Evolutionary conservation across 768 basidiomycete species (phyloP).

Genomic region (Hygrocybe coccinea): DNA sequence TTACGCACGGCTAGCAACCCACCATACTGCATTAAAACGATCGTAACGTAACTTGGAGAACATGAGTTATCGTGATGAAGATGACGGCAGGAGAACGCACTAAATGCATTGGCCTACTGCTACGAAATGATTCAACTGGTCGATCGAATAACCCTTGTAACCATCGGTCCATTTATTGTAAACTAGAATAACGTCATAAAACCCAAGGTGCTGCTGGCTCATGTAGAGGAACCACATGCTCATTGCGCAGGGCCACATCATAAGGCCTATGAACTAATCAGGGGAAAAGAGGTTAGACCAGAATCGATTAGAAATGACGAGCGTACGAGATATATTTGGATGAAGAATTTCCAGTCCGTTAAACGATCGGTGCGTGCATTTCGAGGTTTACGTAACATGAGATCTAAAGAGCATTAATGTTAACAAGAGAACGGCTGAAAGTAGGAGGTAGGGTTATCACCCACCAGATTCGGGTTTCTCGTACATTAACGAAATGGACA

Average conservation of each 20-base stretch:
- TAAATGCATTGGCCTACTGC: slow-evolving; percentile 43
- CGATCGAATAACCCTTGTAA: slow-evolving; percentile 29
- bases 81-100: slow-evolving; percentile 23
- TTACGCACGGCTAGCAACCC: slow-evolving; percentile 41
- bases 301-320: neutral
- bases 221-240: slow-evolving; percentile 39
- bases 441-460: slow-evolving; percentile 1
- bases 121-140: slow-evolving; percentile 33
- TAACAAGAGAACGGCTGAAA: neutral
- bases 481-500: slow-evolving; percentile 47
- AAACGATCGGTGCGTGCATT: slow-evolving; percentile 46
- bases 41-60: slow-evolving; percentile 38
- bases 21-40: slow-evolving; percentile 45
- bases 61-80: neutral
- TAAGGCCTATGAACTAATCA: slow-evolving; percentile 38
- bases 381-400: slow-evolving; percentile 46
- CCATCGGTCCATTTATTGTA: slow-evolving; percentile 38
- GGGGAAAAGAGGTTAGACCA: slow-evolving; percentile 5
- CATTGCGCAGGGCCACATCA: slow-evolving; percentile 46
- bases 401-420: slow-evolving; percentile 23
- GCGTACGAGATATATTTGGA: slow-evolving; percentile 45
- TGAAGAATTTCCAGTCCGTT: slow-evolving; percentile 45
- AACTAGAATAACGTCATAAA: slow-evolving; percentile 36
- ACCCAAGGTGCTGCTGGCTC: slow-evolving; percentile 34
- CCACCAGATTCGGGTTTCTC: slow-evolving; percentile 48